Conservation (phyloP, 2,329 filamentous ascomycete genomes). For the Diplodia sapinea region DNA sequence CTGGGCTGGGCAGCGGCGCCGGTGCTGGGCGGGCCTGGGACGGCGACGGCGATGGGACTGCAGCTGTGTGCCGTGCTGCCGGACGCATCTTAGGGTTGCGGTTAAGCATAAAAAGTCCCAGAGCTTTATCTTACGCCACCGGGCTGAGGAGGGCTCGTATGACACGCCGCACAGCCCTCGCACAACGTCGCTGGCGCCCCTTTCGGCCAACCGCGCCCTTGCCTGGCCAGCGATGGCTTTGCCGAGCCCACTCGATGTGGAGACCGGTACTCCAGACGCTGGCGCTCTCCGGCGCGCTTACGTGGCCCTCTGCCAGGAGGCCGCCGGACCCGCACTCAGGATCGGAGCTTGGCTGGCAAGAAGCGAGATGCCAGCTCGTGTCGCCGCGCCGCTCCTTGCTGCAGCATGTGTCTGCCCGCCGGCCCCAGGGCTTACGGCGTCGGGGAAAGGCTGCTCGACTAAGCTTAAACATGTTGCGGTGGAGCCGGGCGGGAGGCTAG, state of each 20-base stretch:
- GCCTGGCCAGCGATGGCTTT: constrained; percentile 26
- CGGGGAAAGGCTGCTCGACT: constrained; percentile 26
- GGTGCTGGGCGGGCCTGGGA: neutral
- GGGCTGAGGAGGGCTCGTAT: constrained; percentile 26
- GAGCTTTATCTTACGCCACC: constrained; percentile 29
- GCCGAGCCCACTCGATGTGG: constrained; percentile 24
- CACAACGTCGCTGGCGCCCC: constrained; percentile 21
- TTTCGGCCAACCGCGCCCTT: constrained; percentile 12
- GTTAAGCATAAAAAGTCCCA: constrained; percentile 20
- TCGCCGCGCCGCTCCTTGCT: neutral
- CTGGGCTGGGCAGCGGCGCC: neutral
- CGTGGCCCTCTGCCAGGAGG: constrained; percentile 25
- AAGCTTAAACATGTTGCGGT: constrained; percentile 29
- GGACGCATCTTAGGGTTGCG: constrained; percentile 11
- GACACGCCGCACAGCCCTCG: constrained; percentile 28
- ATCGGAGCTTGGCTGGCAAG: constrained; percentile 3
- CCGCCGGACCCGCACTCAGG: constrained; percentile 24
- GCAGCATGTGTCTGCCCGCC: constrained; percentile 2
- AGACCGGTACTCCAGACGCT: constrained; percentile 21
- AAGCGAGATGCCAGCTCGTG: constrained; percentile 22
- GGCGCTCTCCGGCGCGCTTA: constrained; percentile 29
- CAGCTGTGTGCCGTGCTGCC: constrained; percentile 6
- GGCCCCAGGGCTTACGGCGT: constrained; percentile 11
- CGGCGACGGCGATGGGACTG: neutral
- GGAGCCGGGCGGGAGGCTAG: constrained; percentile 22